Evolutionary conservation across 2,329 filamentous ascomycete species (phyloP).

Genomic region (Xylariaceae sp.): DNA sequence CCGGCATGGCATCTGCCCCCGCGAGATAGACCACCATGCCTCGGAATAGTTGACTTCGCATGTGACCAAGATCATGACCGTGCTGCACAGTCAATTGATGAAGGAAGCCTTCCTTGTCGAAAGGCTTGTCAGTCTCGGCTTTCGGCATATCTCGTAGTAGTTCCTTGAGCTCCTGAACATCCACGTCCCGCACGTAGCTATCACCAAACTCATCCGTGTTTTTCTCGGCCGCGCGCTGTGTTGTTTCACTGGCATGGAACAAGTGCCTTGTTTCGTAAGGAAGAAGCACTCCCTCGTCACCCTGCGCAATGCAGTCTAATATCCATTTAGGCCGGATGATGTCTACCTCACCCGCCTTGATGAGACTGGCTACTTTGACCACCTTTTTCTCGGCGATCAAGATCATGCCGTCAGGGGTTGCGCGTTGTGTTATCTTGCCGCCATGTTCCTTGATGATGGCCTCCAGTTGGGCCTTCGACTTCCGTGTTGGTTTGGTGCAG

Average conservation of each 20-base stretch:
- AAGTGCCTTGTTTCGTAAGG: slow-evolving; percentile 60
- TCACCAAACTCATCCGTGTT: slow-evolving; percentile 77
- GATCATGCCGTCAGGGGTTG: slow-evolving; percentile 59
- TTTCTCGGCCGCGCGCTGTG: slow-evolving; percentile 48
- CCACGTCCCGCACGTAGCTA: slow-evolving; percentile 70
- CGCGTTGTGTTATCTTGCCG: slow-evolving; percentile 70
- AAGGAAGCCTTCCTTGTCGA: slow-evolving; percentile 45
- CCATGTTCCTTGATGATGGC: slow-evolving; percentile 76
- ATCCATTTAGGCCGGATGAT: slow-evolving; percentile 81
- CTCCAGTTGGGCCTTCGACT: slow-evolving; percentile 74
- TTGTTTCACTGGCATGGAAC: slow-evolving; percentile 59
- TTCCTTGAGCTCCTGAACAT: slow-evolving; percentile 54
- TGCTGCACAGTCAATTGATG: slow-evolving; percentile 51
- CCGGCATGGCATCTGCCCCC: slow-evolving; percentile 27
- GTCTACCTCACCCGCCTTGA: slow-evolving; percentile 64
- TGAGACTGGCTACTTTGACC: slow-evolving; percentile 77
- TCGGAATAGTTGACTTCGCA: slow-evolving; percentile 50
- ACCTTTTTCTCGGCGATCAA: slow-evolving; percentile 73
- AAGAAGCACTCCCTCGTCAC: slow-evolving; percentile 56
- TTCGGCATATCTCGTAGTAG: slow-evolving; percentile 49
- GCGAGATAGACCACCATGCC: slow-evolving; percentile 41
- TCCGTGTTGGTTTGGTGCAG: slow-evolving; percentile 62
- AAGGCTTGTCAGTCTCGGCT: slow-evolving; percentile 37
- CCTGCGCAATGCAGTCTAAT: slow-evolving; percentile 67
- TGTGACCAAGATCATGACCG: slow-evolving; percentile 47